phyloP scores from a whole-genome alignment of 2,329 filamentous ascomycete genomes.

The Lecanicillium sp. region DNA sequence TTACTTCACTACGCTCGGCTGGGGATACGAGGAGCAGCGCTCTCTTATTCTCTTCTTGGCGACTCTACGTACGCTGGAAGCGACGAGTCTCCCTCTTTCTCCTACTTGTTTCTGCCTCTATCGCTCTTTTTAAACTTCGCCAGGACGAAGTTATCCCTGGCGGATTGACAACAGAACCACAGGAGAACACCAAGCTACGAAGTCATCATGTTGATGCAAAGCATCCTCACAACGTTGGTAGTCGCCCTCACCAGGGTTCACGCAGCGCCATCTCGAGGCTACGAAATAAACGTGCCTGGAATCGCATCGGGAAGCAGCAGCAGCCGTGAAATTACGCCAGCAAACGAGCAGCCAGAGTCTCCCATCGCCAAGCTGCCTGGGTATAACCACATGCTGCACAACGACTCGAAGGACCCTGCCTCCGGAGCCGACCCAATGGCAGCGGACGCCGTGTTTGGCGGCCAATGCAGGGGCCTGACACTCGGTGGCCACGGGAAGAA shows the following conservation, averaged over 20 bases:
- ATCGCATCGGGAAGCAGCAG: conserved; percentile 1
- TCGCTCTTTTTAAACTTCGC: too few species aligned
- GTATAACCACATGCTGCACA: conserved; percentile 1
- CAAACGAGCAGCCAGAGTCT: not conserved
- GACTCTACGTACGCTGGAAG: too few species aligned
- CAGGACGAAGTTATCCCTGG: too few species aligned
- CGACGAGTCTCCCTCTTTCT: too few species aligned
- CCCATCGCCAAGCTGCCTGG: not conserved
- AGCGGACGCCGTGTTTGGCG: conserved; percentile 7
- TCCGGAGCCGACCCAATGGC: conserved; percentile 1
- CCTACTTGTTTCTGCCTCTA: too few species aligned
- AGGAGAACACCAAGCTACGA: too few species aligned
- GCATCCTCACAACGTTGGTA: not conserved
- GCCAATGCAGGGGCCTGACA: conserved; percentile 13
- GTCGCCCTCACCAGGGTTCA: not conserved
- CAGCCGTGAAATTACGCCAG: not conserved
- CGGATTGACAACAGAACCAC: too few species aligned
- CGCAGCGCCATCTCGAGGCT: not conserved
- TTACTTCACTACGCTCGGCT: too few species aligned
- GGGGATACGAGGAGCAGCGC: too few species aligned
- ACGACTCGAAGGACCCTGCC: not conserved
- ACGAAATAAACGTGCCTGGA: not conserved
- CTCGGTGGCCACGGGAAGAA: conserved; percentile 14
- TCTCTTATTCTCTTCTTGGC: too few species aligned
- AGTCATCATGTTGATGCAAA: not conserved